Base-by-base conservation (phyloP, 2,329 filamentous ascomycete genomes). In the Paraconiothyrium sp. region DNA sequence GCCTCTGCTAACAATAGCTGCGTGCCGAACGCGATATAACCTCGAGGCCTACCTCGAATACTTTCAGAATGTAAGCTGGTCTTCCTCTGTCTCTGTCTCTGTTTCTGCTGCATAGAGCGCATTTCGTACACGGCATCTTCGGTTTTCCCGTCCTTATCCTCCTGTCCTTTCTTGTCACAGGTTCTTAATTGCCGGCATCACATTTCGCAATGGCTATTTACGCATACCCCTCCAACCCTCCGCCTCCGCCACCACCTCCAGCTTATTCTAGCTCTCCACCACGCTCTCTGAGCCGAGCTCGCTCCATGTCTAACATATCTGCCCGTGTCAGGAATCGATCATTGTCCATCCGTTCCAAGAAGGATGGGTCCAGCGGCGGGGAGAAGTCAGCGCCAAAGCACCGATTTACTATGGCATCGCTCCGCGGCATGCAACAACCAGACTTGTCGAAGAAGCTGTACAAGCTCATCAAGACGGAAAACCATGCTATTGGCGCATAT, bases 401-500 rank as follows among this genome's bases (percentile, higher is more conserved):
- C 76, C 90, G 89, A 74, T 97, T 98, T 83, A 91, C 89, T 61
- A 91, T 98, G 83, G 89, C 88, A 67, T 95, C 93, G 22, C 88
- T 99, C 58, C 92, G 94, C 55, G 93, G 93, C 59, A 88, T 90
- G 52, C 87, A 90, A 71, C 93, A 97, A 76, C 92, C 94, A 4
- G 93, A 97, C 79, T 87, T 97, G 32, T 93, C 92, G 72, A 93
- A 92, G 79, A 92, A 90, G 77, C 89, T 99, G 55, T 96, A 90
- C 85, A 91, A 90, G 71, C 86, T 99, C 63, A 97, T 98, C 84
- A 99, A 99, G 83, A 92, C 91, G 54, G 91, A 96, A 80, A 98
- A 97, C 84, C 89, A 91, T 75, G 89, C 94, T 39, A 93, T 98
- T 72, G 85, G 86, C 54, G 91, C 92, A 52, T 91, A 97, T 81